Evolutionary conservation across 306 rosid species (phyloP).

Genomic region (Crataegus laevigata): DNA sequence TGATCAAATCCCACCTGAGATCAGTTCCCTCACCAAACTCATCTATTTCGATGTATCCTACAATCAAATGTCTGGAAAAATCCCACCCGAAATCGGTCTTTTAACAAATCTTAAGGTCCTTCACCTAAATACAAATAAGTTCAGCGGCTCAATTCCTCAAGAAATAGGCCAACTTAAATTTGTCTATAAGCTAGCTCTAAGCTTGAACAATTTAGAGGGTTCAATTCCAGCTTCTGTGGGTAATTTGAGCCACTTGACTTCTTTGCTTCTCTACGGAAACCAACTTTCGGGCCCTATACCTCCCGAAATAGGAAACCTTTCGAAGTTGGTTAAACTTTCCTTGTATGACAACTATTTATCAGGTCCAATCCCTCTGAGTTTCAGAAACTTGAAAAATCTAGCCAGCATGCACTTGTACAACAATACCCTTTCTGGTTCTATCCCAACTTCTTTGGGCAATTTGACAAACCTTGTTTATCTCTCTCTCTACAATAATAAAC

Average conservation of each 20-base stretch:
- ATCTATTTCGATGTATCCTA: slow-evolving; percentile 9
- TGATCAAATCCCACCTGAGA: slow-evolving; percentile 9
- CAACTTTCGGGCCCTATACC: neutral
- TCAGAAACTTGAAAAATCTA: neutral
- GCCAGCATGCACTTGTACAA: neutral
- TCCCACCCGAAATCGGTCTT: slow-evolving; percentile 12
- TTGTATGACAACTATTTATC: neutral
- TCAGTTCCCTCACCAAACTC: slow-evolving; percentile 11
- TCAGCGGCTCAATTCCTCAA: neutral
- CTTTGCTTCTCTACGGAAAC: neutral
- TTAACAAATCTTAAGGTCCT: neutral
- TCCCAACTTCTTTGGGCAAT: neutral
- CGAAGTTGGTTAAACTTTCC: neutral
- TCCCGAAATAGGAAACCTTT: slow-evolving; percentile 5
- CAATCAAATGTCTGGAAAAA: slow-evolving; percentile 12
- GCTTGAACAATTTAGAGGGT: neutral
- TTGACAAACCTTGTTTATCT: neutral
- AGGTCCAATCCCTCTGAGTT: neutral
- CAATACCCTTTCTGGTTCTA: slow-evolving; percentile 2
- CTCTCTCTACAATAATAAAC: neutral
- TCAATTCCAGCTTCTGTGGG: neutral
- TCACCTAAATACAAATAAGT: neutral
- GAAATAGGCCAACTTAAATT: slow-evolving; percentile 6
- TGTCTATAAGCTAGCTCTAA: slow-evolving; percentile 2
- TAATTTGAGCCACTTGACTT: neutral